A percentile compares a stretch with the other conserved stretches of the same genome.
phyloP scores from a whole-genome alignment of 345 rosid genomes.

The Hypericum perforatum region DNA sequence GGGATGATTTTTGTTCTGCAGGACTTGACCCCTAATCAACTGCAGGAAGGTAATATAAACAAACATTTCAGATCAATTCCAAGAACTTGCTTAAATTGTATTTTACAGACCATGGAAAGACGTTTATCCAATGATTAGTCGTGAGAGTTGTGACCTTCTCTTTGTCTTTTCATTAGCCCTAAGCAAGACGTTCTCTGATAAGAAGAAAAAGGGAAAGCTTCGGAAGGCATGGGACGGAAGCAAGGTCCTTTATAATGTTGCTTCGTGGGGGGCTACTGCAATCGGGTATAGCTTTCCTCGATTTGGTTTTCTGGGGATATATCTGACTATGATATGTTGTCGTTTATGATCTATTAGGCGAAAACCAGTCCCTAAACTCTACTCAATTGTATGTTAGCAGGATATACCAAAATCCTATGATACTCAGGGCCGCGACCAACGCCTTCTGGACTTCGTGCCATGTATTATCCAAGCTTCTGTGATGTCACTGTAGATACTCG shows the following conservation, averaged over 20 bases:
- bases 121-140: neutral
- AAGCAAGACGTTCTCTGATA: conserved; percentile 73
- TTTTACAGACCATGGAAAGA: too few species aligned
- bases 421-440: conserved; percentile 63
- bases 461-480: conserved; percentile 76
- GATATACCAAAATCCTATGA: conserved; percentile 84
- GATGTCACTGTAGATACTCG: conserved; percentile 13
- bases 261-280: conserved; percentile 98
- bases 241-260: conserved; percentile 81
- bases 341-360: neutral
- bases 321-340: neutral
- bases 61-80: neutral
- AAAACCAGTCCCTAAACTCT: neutral
- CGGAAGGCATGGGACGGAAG: conserved; percentile 99
- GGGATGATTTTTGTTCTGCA: conserved; percentile 14
- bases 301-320: too few species aligned
- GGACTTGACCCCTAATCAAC: conserved; percentile 88
- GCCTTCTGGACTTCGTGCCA: conserved; percentile 88
- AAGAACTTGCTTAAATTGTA: too few species aligned
- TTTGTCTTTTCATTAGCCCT: conserved; percentile 46
- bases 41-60: conserved; percentile 60
- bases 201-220: conserved; percentile 82
- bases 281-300: conserved; percentile 40
- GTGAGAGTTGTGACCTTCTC: conserved; percentile 5
- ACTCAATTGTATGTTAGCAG: conserved; percentile 25